phyloP scores from a whole-genome alignment of 768 basidiomycete species.

The Coprinellus aureogranulatus region DNA sequence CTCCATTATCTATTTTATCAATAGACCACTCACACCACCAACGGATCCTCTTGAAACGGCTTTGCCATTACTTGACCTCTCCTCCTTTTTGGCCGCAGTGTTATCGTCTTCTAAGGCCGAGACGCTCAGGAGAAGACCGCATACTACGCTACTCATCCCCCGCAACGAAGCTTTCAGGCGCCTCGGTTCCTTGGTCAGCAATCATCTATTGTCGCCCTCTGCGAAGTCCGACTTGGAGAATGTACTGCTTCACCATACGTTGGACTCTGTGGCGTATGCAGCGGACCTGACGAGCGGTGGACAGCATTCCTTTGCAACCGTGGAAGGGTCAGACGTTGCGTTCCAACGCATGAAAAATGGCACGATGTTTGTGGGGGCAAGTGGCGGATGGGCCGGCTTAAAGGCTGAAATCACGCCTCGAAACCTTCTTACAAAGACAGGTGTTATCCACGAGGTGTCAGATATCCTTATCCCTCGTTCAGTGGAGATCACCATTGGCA shows the following conservation, averaged over 20 bases:
- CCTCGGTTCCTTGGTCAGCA: constrained; percentile 80
- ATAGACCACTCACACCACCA: constrained; percentile 80
- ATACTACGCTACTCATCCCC: constrained; percentile 82
- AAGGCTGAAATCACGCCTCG: constrained; percentile 54
- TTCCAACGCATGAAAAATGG: constrained; percentile 56
- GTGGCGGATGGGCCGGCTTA: constrained; percentile 79
- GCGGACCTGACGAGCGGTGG: constrained; percentile 59
- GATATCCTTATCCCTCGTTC: constrained; percentile 85
- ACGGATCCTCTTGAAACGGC: constrained; percentile 77
- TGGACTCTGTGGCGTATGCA: constrained; percentile 74
- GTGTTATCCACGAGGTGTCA: constrained; percentile 86
- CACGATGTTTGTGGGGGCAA: constrained; percentile 55
- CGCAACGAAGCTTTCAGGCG: constrained; percentile 86
- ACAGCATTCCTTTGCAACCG: constrained; percentile 70
- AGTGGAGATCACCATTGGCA: constrained; percentile 83
- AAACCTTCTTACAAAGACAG: constrained; percentile 81
- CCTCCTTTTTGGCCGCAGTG: constrained; percentile 85
- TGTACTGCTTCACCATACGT: constrained; percentile 84
- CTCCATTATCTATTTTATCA: constrained; percentile 85
- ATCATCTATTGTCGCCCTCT: constrained; percentile 76
- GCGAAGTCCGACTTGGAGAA: constrained; percentile 78
- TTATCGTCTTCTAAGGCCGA: constrained; percentile 85
- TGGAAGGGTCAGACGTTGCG: constrained; percentile 83
- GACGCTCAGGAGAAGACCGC: constrained; percentile 57
- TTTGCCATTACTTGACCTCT: constrained; percentile 78